Percentiles rank a stretch among this genome's conserved stretches.
These are phyloP conservation scores for Setomelanomma holmii DNA, from an alignment of 2,329 filamentous ascomycete genomes.

Conservation along the genomic window DNA sequence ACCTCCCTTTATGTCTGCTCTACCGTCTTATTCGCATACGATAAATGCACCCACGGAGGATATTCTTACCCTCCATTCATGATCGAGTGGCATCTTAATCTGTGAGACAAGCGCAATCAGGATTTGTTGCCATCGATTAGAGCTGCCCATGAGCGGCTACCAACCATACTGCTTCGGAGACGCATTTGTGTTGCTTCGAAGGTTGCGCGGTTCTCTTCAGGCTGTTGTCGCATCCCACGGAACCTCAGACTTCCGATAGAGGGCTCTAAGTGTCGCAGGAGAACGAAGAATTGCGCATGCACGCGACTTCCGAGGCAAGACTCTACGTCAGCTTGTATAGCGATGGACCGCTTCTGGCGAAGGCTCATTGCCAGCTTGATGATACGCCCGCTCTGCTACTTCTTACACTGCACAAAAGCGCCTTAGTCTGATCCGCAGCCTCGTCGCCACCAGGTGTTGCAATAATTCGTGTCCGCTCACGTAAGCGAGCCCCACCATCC, in stretches of 20 bases:
- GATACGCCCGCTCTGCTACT: background rate
- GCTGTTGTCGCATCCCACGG: too few species aligned
- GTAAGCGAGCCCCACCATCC: background rate
- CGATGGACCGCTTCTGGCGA: background rate
- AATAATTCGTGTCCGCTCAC: background rate
- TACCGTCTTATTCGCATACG: slow-evolving; percentile 1
- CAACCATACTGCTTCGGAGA: background rate
- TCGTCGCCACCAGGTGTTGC: background rate
- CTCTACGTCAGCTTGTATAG: background rate
- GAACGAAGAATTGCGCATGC: too few species aligned
- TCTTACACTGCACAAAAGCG: background rate
- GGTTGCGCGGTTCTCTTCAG: background rate
- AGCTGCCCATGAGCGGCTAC: background rate
- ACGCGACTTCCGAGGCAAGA: too few species aligned
- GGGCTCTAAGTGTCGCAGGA: too few species aligned
- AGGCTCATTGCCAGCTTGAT: background rate
- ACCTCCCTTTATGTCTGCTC: background rate
- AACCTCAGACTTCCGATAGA: too few species aligned
- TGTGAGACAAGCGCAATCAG: background rate
- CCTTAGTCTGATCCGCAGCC: background rate
- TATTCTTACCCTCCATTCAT: background rate
- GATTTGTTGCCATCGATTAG: background rate
- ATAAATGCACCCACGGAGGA: background rate
- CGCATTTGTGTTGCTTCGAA: background rate
- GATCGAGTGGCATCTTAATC: too few species aligned